These are phyloP conservation scores for Chrysophaeum taylorii DNA, from an alignment of 352 stramenopile species.

Conservation along the genomic window DNA sequence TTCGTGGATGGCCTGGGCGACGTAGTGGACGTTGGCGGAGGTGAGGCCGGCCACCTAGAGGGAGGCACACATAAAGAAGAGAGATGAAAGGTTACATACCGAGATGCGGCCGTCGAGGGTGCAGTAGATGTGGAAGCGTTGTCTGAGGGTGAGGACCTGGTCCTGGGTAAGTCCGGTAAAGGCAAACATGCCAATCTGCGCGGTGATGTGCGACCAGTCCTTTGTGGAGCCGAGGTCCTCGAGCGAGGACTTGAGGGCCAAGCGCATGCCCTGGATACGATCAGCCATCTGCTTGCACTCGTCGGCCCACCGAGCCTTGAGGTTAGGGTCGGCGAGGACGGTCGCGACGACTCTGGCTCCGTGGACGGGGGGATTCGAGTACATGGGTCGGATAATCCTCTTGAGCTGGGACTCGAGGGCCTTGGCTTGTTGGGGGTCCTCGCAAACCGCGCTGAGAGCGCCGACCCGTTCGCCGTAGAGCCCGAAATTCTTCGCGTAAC, in stretches of 20 bases:
- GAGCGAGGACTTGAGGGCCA: slow-evolving; percentile 48
- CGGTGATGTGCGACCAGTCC: slow-evolving; percentile 93
- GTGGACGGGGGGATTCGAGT: slow-evolving; percentile 97
- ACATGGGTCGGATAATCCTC: slow-evolving; percentile 95
- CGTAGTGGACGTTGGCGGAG: slow-evolving; percentile 89
- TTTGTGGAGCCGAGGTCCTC: slow-evolving; percentile 54
- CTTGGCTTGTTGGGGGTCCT: slow-evolving; percentile 81
- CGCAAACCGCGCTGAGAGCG: slow-evolving; percentile 84
- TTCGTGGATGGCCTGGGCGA: slow-evolving; percentile 84
- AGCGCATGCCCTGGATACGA: slow-evolving; percentile 85
- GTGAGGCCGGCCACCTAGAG: slow-evolving; percentile 66
- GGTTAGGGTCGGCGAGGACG: slow-evolving; percentile 77
- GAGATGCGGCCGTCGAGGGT: slow-evolving; percentile 87
- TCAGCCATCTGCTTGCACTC: slow-evolving; percentile 92
- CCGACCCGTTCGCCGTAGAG: slow-evolving; percentile 98
- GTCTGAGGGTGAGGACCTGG: slow-evolving; percentile 83
- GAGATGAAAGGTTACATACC: not conserved
- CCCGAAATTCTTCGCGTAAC: slow-evolving; percentile 99
- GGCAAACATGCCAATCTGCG: slow-evolving; percentile 90
- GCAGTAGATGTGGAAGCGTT: slow-evolving; percentile 96
- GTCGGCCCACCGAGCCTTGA: slow-evolving; percentile 79
- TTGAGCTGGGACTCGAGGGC: slow-evolving; percentile 95
- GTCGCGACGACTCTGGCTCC: slow-evolving; percentile 92
- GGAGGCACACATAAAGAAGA: slow-evolving; percentile 11
- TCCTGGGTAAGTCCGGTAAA: slow-evolving; percentile 89